A percentile compares a stretch with the other conserved stretches of the same genome.
Evolutionary conservation across 768 basidiomycete species (phyloP).

Genomic region (Ramaria sp.): DNA sequence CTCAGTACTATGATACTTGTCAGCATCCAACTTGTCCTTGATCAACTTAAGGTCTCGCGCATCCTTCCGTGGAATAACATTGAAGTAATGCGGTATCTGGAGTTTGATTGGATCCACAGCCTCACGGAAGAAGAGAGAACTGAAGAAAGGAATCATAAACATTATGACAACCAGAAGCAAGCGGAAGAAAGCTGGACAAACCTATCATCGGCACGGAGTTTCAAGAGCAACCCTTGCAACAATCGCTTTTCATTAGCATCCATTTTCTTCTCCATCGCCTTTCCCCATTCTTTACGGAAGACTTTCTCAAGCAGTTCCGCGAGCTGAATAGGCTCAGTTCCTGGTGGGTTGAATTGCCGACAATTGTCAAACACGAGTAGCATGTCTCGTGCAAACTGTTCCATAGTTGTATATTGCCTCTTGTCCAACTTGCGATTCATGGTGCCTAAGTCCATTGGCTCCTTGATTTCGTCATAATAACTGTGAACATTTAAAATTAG

Average conservation of each 20-base stretch:
- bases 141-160: constrained; percentile 1
- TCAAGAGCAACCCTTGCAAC: constrained; percentile 57
- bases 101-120: constrained; percentile 82
- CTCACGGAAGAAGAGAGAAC: constrained; percentile 49
- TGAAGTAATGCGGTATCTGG: constrained; percentile 80
- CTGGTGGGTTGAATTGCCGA: constrained; percentile 82
- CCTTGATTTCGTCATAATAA: constrained; percentile 82
- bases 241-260: constrained; percentile 71
- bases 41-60: constrained; percentile 83
- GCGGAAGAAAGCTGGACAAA: constrained; percentile 28
- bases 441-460: constrained; percentile 92
- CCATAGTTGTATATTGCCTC: constrained; percentile 68
- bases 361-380: constrained; percentile 84
- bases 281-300: constrained; percentile 83
- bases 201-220: constrained; percentile 58
- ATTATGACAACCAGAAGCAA: constrained; percentile 5
- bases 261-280: constrained; percentile 60
- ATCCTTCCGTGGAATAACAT: constrained; percentile 74
- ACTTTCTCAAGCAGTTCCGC: constrained; percentile 63
- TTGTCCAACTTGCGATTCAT: constrained; percentile 57
- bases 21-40: constrained; percentile 64
- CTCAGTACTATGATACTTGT: constrained; percentile 71
- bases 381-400: constrained; percentile 68
- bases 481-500: constrained; percentile 28
- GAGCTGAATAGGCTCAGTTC: constrained; percentile 60